Conservation (phyloP, 2,329 filamentous ascomycete genomes). For the Alternaria burnsii region DNA sequence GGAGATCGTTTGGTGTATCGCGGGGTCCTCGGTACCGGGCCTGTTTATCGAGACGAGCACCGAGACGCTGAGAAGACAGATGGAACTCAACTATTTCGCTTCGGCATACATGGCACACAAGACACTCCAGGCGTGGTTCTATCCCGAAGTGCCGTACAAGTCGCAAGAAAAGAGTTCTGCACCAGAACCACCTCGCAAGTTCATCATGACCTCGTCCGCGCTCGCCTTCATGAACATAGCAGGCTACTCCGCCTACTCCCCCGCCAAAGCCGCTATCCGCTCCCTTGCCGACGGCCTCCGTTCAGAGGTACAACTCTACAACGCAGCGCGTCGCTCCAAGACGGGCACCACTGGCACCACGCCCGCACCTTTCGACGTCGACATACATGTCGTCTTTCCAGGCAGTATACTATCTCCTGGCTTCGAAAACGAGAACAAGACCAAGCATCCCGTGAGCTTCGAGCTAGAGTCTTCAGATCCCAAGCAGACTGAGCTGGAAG, state of each 20-base stretch:
- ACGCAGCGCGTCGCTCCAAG: conserved; percentile 62
- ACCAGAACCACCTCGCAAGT: conserved; percentile 67
- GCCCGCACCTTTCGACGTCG: conserved; percentile 70
- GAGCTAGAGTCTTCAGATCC: conserved; percentile 85
- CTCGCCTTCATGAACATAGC: conserved; percentile 78
- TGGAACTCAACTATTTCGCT: conserved; percentile 93
- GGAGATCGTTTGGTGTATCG: conserved; percentile 91
- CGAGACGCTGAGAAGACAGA: conserved; percentile 74
- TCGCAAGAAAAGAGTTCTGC: conserved; percentile 35
- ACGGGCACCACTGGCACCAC: conserved; percentile 37
- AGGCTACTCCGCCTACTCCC: conserved; percentile 85
- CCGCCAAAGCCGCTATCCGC: conserved; percentile 85
- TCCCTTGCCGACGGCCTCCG: conserved; percentile 82
- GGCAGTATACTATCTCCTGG: conserved; percentile 84
- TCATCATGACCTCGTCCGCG: conserved; percentile 86
- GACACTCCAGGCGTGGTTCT: conserved; percentile 77
- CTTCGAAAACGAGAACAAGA: conserved; percentile 75
- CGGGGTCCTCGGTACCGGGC: conserved; percentile 75
- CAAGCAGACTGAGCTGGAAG: conserved; percentile 77
- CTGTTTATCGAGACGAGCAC: conserved; percentile 80
- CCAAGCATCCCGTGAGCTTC: conserved; percentile 82
- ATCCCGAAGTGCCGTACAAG: conserved; percentile 48
- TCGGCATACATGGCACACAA: conserved; percentile 86
- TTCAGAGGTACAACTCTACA: conserved; percentile 88
- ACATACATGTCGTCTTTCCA: conserved; percentile 83